These are phyloP conservation scores for Viola pubescens DNA, from an alignment of 441 rosid genomes.

Conservation along the genomic window DNA sequence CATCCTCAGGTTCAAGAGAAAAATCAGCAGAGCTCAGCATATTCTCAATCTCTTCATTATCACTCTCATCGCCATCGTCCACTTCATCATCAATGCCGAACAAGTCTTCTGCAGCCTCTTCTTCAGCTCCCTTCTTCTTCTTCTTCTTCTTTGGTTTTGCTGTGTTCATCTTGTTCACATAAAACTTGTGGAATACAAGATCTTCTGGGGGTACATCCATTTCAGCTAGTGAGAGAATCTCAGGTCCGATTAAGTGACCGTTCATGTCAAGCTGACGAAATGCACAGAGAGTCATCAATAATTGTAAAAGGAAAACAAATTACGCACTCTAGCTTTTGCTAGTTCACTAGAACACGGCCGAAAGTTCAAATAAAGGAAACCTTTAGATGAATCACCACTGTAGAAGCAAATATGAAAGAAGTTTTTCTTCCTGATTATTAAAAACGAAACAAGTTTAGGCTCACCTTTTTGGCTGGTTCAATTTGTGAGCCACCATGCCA, in stretches of 20 bases:
- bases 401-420: too few species aligned
- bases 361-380: not conserved
- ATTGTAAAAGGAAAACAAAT: too few species aligned
- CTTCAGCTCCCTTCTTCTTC: constrained; percentile 62
- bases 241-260: constrained; percentile 67
- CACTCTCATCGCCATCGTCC: constrained; percentile 73
- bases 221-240: constrained; percentile 78
- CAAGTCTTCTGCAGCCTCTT: constrained; percentile 67
- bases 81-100: constrained; percentile 52
- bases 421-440: too few species aligned
- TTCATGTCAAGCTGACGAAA: constrained; percentile 66
- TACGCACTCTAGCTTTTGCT: not conserved
- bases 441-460: too few species aligned
- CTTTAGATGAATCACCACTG: too few species aligned
- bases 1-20: constrained; percentile 50
- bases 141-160: constrained; percentile 70
- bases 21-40: constrained; percentile 57
- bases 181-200: constrained; percentile 80
- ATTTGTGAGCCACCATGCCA: constrained; percentile 99
- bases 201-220: constrained; percentile 87
- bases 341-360: too few species aligned
- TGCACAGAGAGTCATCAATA: constrained; percentile 11
- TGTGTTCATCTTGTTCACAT: constrained; percentile 65
- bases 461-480: constrained; percentile 95
- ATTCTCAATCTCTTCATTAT: constrained; percentile 80